A percentile compares a stretch with the other conserved stretches of the same genome.
These are phyloP conservation scores for Sarcocystis neurona DNA, from an alignment of 169 alveolate species.

Conservation along the genomic window DNA sequence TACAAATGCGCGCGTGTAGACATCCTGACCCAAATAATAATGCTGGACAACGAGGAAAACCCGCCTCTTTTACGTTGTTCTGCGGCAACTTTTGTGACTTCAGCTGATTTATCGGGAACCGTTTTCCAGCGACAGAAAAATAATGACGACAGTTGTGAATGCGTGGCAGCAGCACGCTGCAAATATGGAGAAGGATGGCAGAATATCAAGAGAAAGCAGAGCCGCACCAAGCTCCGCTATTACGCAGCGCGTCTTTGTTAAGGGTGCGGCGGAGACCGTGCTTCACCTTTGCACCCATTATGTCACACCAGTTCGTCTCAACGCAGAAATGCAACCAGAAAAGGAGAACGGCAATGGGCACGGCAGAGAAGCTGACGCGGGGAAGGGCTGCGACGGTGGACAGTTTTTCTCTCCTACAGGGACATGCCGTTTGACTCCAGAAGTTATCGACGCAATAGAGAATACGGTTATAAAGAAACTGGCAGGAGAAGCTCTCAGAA, in stretches of 20 bases:
- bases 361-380: background rate
- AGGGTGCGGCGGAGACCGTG: constrained; percentile 79
- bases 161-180: background rate
- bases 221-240: background rate
- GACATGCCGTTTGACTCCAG: constrained; percentile 1
- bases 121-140: constrained; percentile 77
- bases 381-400: background rate
- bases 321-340: background rate
- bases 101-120: constrained; percentile 60
- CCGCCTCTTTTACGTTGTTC: too few species aligned
- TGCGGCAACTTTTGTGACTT: too few species aligned
- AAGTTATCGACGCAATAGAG: constrained; percentile 57
- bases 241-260: constrained; percentile 67
- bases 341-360: background rate
- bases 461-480: constrained; percentile 66
- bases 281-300: constrained; percentile 67
- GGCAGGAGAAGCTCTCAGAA: constrained; percentile 81
- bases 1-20: too few species aligned
- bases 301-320: background rate
- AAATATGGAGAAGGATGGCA: background rate
- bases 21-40: too few species aligned
- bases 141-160: constrained; percentile 77
- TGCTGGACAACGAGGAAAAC: too few species aligned
- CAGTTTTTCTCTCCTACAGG: background rate
- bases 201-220: constrained; percentile 34